A percentile compares a stretch with the other conserved stretches of the same genome.
Conservation (phyloP, 306 rosid species). For the Clitoria ternatea region DNA sequence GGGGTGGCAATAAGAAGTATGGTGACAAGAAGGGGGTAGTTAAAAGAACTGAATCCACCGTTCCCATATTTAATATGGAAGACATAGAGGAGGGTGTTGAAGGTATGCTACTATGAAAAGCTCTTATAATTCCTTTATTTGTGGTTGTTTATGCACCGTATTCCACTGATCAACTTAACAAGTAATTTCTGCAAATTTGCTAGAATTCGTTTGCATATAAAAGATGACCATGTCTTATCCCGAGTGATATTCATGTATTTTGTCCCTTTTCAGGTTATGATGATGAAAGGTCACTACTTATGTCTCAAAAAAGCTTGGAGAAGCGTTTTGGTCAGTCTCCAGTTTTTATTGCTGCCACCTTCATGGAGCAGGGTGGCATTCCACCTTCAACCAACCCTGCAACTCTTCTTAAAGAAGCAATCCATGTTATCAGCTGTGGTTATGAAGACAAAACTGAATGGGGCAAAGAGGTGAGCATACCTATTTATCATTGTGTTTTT, state of each 20-base stretch:
- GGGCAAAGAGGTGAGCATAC: slow-evolving; percentile 87
- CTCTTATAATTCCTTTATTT: background rate
- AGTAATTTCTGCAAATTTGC: background rate
- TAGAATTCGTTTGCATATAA: background rate
- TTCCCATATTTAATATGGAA: slow-evolving; percentile 90
- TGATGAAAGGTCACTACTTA: slow-evolving; percentile 90
- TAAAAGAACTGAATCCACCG: slow-evolving; percentile 86
- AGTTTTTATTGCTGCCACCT: slow-evolving; percentile 94
- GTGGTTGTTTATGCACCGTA: background rate
- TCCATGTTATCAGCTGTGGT: slow-evolving; percentile 98
- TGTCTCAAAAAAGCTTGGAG: slow-evolving; percentile 93
- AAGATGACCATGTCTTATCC: slow-evolving; percentile 9
- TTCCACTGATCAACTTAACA: background rate
- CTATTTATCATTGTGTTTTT: slow-evolving; percentile 8
- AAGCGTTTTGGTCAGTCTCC: slow-evolving; percentile 99
- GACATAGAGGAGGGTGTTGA: slow-evolving; percentile 98
- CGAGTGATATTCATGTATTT: background rate
- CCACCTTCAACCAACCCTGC: slow-evolving; percentile 97
- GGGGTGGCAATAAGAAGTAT: slow-evolving; percentile 61
- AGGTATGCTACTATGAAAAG: slow-evolving; percentile 50
- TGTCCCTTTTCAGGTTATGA: slow-evolving; percentile 68
- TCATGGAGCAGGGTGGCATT: slow-evolving; percentile 98
- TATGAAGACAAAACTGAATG: slow-evolving; percentile 98
- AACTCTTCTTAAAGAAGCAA: slow-evolving; percentile 96
- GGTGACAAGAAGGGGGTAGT: slow-evolving; percentile 76